Conservation (phyloP, 2,329 filamentous ascomycete genomes). For the Anisogramma anomala region DNA sequence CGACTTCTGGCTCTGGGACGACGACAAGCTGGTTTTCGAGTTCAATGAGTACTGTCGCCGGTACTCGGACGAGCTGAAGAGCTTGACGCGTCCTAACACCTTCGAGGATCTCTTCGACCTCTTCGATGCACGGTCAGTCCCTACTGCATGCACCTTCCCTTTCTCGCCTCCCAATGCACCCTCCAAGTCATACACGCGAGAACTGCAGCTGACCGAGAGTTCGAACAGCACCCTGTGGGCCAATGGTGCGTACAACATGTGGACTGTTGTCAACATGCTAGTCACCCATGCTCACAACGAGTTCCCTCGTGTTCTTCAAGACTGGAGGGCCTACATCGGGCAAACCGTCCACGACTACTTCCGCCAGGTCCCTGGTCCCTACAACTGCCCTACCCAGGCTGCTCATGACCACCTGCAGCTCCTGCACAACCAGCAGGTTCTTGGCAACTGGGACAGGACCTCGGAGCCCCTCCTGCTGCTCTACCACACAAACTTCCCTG, state of each 20-base stretch:
- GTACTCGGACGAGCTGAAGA: conserved; percentile 26
- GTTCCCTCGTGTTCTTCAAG: conserved; percentile 13
- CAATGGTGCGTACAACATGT: conserved; percentile 36
- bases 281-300: conserved; percentile 29
- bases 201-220: too few relatives aligned
- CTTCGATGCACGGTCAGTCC: too few relatives aligned
- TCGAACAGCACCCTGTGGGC: conserved; percentile 35
- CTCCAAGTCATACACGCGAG: too few relatives aligned
- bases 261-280: conserved; percentile 32
- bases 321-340: conserved; percentile 13
- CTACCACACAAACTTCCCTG: conserved; percentile 2
- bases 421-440: conserved; percentile 5
- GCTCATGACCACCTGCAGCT: neutral
- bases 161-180: too few relatives aligned
- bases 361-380: neutral
- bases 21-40: conserved; percentile 2
- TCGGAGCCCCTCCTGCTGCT: conserved; percentile 9
- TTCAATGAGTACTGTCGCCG: conserved; percentile 23
- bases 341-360: conserved; percentile 16
- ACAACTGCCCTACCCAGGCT: too few relatives aligned
- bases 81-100: conserved; percentile 21
- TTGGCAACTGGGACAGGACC: conserved; percentile 7
- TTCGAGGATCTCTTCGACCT: conserved; percentile 35
- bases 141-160: too few relatives aligned
- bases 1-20: conserved; percentile 2